Base-by-base conservation (phyloP, 2,329 filamentous ascomycete genomes). In the Graphilbum sp. region DNA sequence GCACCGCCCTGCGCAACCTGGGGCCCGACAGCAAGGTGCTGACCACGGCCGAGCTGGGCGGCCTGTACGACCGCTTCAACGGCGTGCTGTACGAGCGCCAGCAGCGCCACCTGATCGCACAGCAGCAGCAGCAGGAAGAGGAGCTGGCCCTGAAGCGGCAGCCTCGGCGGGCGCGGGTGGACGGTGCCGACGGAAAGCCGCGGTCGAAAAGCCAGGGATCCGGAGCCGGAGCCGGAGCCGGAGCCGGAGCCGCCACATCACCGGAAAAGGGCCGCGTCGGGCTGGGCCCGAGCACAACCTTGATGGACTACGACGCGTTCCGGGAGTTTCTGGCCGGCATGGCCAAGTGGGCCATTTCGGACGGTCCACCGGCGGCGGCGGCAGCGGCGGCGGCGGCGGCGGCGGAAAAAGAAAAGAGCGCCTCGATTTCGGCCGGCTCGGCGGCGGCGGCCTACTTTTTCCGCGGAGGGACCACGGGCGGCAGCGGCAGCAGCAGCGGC, bases 271-370 rank as follows among this genome's bases (percentile, higher is more conserved):
- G 86, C 1, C 73, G 88, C 37, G 85, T 95, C 16, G 88, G 84
- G 0, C 67, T 95, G 1, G 88, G 87, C 0, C 79, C 85, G 7
- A 95, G 85, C 55, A 84, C 85, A 13, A 92, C 80, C 21, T 68
- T 87, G 47, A 98, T 98, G 90, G 87, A 96, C 55, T 98, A 96
- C 52, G 84, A 94, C 56, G 86, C 82, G 2, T 98, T 96, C 59
- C 70, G 88, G 41, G 87, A 96, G 50, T 96, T 98, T 49, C 64
- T 98, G 33, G 86, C 90, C 5, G 79, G 76, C 34, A 82, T 95
- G 48, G 73, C 86, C 2, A 88, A 78, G 61, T 98, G 90, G 90
- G 90, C 90, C 2, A 78, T 93, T 21, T 83, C 85, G 1, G 90
- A 96, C 54, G 77, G 83, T 0, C 84, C 85, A 4, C 66, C 70